phyloP scores from a whole-genome alignment of 352 stramenopile genomes.

The Pilasporangium apinafurcum region DNA sequence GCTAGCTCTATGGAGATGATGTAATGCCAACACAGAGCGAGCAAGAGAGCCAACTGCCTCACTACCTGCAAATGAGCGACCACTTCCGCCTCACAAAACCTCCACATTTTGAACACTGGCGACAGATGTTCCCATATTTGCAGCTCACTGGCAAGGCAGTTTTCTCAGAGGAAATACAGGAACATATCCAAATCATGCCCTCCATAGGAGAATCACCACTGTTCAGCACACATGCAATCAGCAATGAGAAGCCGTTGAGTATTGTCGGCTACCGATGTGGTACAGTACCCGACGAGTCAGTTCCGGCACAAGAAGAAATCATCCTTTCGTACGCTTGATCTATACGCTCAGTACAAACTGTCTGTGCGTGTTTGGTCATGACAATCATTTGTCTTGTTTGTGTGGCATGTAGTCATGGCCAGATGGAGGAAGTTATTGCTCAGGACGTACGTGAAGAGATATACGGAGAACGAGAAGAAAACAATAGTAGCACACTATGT shows the following conservation, averaged over 20 bases:
- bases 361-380: background rate
- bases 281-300: conserved; percentile 1
- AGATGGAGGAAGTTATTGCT: conserved; percentile 35
- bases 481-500: background rate
- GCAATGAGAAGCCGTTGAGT: background rate
- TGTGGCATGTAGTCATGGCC: conserved; percentile 19
- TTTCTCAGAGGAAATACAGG: conserved; percentile 16
- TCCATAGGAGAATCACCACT: background rate
- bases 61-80: conserved; percentile 46
- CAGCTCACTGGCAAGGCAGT: conserved; percentile 18
- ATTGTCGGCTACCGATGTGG: background rate
- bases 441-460: conserved; percentile 10
- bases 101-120: conserved; percentile 38
- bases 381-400: background rate
- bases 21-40: background rate
- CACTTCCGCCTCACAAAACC: conserved; percentile 30
- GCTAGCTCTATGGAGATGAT: background rate
- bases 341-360: too few species aligned
- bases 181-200: conserved; percentile 28
- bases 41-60: conserved; percentile 9
- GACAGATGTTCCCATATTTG: conserved; percentile 38
- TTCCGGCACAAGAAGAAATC: conserved; percentile 15
- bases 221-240: background rate
- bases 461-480: background rate
- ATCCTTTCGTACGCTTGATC: conserved; percentile 13